Evolutionary conservation across 805 yeast species (phyloP).

Genomic region (Teunomyces stri): DNA sequence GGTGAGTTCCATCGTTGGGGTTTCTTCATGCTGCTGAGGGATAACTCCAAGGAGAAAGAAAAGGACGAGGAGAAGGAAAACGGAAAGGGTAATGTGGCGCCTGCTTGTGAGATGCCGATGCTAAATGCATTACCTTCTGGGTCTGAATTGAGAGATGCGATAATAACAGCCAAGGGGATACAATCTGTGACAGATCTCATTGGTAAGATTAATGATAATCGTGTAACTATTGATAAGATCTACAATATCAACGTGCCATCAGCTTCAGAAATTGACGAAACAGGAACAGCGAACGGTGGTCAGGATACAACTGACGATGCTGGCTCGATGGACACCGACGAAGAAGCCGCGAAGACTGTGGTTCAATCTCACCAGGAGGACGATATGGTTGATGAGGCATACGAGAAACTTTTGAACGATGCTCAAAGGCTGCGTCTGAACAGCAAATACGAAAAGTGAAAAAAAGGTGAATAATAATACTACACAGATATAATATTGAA

Average conservation of each 20-base stretch:
- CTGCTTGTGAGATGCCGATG: constrained; percentile 21
- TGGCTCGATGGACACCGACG: constrained; percentile 29
- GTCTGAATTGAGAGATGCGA: constrained; percentile 53
- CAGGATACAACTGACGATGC: constrained; percentile 14
- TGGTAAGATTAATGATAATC: constrained; percentile 55
- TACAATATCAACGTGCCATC: constrained; percentile 30
- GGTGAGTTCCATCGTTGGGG: constrained; percentile 91
- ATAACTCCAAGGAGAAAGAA: constrained; percentile 12
- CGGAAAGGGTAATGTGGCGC: background rate
- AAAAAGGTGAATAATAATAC: background rate
- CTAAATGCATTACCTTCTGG: constrained; percentile 52
- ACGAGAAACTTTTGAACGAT: constrained; percentile 68
- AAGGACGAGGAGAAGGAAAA: no score
- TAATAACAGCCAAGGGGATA: constrained; percentile 73
- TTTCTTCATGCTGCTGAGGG: constrained; percentile 67
- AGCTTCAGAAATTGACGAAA: constrained; percentile 11
- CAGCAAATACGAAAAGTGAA: constrained; percentile 11
- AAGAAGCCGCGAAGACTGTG: constrained; percentile 6
- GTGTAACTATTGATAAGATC: constrained; percentile 50
- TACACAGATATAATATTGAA: background rate
- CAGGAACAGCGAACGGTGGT: background rate
- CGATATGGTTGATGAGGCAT: constrained; percentile 56
- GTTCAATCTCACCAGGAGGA: constrained; percentile 4
- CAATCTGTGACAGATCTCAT: constrained; percentile 67
- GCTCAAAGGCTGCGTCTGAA: constrained; percentile 64